A percentile compares a stretch with the other conserved stretches of the same genome.
phyloP scores from a whole-genome alignment of 1,284 basidiomycete genomes.

The Thelephora terrestris region DNA sequence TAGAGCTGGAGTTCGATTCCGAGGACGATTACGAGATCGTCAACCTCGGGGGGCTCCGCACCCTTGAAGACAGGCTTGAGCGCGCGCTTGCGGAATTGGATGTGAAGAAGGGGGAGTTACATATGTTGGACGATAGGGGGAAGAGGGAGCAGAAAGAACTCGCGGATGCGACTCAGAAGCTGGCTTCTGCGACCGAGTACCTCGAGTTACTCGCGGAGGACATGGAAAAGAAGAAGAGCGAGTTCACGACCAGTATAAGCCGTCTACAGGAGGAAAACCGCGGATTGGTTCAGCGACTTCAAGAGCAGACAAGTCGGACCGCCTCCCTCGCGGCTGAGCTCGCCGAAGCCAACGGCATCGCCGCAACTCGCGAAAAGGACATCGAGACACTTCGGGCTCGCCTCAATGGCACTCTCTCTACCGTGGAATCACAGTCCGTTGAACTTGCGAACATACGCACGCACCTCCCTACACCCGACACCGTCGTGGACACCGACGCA shows the following conservation, averaged over 20 bases:
- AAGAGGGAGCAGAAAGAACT: not conserved
- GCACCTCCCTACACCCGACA: conserved; percentile 14
- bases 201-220: not conserved
- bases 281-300: not conserved
- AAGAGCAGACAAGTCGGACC: not conserved
- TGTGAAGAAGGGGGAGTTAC: not conserved
- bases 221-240: not conserved
- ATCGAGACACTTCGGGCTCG: not conserved
- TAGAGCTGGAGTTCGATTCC: not conserved
- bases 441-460: conserved; percentile 17
- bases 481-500: conserved; percentile 16
- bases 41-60: not conserved
- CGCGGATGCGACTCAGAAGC: not conserved
- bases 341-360: not conserved
- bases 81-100: not conserved
- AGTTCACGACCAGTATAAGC: not conserved
- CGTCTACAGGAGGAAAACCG: not conserved
- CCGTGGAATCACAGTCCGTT: conserved; percentile 9
- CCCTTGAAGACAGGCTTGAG: not conserved
- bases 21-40: not conserved
- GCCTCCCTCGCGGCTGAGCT: not conserved
- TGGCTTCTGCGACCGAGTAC: not conserved
- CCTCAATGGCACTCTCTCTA: not conserved
- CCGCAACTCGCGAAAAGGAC: not conserved
- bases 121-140: not conserved